These are phyloP conservation scores for Ajuga reptans DNA, from an alignment of 305 asterid genomes.

Conservation along the genomic window DNA sequence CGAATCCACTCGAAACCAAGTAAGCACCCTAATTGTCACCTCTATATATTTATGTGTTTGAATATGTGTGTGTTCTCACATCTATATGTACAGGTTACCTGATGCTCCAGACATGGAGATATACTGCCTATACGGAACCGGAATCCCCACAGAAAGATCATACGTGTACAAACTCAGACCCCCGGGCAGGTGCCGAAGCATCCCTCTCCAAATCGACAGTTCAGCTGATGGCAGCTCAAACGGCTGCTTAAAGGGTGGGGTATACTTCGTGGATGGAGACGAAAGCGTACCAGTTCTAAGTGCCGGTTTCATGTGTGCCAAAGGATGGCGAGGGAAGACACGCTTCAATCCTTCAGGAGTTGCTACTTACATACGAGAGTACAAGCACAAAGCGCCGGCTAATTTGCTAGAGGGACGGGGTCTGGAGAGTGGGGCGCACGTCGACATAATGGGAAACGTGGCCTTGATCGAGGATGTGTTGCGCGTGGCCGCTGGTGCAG, in stretches of 20 bases:
- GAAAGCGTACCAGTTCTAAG: slow-evolving; percentile 63
- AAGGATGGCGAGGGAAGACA: slow-evolving; percentile 76
- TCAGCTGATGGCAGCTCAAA: slow-evolving; percentile 51
- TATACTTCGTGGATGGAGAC: slow-evolving; percentile 69
- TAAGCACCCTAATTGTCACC: too few species aligned
- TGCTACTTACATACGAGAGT: slow-evolving; percentile 56
- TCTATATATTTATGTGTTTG: too few species aligned
- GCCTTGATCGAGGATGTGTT: slow-evolving; percentile 74
- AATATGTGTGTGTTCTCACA: neutral
- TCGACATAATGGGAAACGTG: slow-evolving; percentile 82
- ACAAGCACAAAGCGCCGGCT: slow-evolving; percentile 62
- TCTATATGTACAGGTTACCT: slow-evolving; percentile 48
- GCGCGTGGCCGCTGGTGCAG: slow-evolving; percentile 69
- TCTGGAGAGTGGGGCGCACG: slow-evolving; percentile 66
- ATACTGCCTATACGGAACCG: slow-evolving; percentile 65
- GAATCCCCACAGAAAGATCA: slow-evolving; percentile 79
- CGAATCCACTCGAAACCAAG: slow-evolving; percentile 96
- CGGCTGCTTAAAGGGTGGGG: slow-evolving; percentile 73
- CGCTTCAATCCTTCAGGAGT: slow-evolving; percentile 81
- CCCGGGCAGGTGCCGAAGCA: slow-evolving; percentile 50
- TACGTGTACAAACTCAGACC: slow-evolving; percentile 62
- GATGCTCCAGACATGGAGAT: slow-evolving; percentile 87
- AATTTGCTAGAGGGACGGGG: slow-evolving; percentile 81
- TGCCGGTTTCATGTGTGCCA: slow-evolving; percentile 86
- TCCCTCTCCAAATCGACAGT: slow-evolving; percentile 74